phyloP scores from a whole-genome alignment of 2,329 filamentous ascomycete species.

The Penicillium thymicola region DNA sequence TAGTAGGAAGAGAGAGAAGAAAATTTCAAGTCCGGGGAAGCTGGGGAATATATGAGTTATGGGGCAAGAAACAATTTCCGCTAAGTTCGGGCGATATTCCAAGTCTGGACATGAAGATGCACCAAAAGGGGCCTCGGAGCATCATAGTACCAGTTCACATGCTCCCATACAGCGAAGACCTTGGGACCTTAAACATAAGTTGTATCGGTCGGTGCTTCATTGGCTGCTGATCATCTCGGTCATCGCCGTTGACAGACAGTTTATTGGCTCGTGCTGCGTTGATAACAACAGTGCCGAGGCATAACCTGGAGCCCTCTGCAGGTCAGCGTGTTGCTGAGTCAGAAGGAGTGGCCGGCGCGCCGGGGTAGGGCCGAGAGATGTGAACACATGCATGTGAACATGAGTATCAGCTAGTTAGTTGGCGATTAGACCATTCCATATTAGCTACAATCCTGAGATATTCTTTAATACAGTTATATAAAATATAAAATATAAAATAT shows the following conservation, averaged over 20 bases:
- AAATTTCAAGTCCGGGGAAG: constrained; percentile 21
- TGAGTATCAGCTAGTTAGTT: neutral
- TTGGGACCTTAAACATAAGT: constrained; percentile 3
- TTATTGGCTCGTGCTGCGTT: constrained; percentile 22
- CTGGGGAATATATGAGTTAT: constrained; percentile 22
- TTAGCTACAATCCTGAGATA: neutral
- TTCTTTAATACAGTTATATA: neutral
- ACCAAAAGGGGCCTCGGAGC: constrained; percentile 21
- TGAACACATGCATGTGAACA: constrained; percentile 6
- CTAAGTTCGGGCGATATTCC: constrained; percentile 4
- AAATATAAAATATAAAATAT: neutral
- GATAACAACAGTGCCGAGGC: constrained; percentile 22
- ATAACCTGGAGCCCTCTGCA: neutral
- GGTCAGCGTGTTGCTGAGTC: neutral
- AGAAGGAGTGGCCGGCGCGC: neutral
- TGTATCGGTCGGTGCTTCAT: constrained; percentile 12
- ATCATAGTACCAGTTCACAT: constrained; percentile 7
- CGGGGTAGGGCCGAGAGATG: constrained; percentile 8
- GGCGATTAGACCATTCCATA: neutral
- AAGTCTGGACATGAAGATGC: constrained; percentile 6
- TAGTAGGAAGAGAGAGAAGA: constrained; percentile 8
- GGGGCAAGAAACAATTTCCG: constrained; percentile 10
- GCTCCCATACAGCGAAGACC: neutral
- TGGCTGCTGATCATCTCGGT: constrained; percentile 20
- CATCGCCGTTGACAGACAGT: constrained; percentile 11